Base-by-base conservation (phyloP, 495 filamentous ascomycete genomes). In the Penicillium ochrochloron region DNA sequence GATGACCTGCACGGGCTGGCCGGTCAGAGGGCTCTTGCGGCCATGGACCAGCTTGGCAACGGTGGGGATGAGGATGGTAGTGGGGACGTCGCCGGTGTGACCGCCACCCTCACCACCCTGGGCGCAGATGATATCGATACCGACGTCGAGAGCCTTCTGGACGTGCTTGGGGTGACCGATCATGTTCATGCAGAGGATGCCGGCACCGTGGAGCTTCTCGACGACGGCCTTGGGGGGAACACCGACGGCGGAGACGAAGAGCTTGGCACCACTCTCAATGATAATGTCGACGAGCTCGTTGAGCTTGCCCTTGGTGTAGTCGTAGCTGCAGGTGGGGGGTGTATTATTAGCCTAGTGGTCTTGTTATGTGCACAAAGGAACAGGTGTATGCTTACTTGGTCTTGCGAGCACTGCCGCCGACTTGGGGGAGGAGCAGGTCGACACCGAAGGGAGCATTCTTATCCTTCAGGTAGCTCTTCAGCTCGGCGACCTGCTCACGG, bases 81-180 rank as follows among this genome's bases (percentile, higher is more conserved):
- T 96, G 14, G 93, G 93, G 33, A 96, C 91, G 77, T 94, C 89
- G 67, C 93, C 93, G 31, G 93, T 97, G 82, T 97, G 93, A 57
- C 93, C 92, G 74, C 92, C 93, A 59, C 93, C 93, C 76, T 97
- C 93, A 64, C 93, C 92, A 75, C 93, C 93, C 77, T 97, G 93
- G 31, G 93, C 93, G 78, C 93, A 96, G 78, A 97, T 96, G 66
- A 96, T 89, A 76, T 97, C 93, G 64, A 84, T 89, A 69, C 95
- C 95, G 55, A 92, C 85, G 21, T 92, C 94, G 60, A 99, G 83
- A 75, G 90, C 90, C 85, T 97, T 98, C 75, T 89, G 84, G 54
- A 97, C 94, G 82, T 99, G 95, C 86, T 99, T 99, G 66, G 96
- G 96, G 86, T 98, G 95, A 61, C 94, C 95, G 76, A 99, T 96